Evolutionary conservation across 1,284 basidiomycete genomes (phyloP).

Genomic region (Tetrapyrgos nigripes): DNA sequence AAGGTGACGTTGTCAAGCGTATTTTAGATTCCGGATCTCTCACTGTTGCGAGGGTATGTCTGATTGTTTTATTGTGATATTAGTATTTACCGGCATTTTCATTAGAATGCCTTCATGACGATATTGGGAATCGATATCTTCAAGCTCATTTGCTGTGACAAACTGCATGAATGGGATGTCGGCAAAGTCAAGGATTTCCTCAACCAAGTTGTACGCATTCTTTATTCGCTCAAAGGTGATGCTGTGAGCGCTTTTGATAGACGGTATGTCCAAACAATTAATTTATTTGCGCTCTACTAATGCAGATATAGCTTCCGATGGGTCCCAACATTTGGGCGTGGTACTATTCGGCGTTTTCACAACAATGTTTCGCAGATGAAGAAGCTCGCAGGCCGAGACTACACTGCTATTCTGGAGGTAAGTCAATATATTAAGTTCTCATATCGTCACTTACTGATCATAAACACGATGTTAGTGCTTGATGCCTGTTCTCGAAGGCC

Average conservation of each 20-base stretch:
- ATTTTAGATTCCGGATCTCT: slow-evolving; percentile 19
- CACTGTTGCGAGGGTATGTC: slow-evolving; percentile 21
- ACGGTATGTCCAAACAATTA: slow-evolving; percentile 21
- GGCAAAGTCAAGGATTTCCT: slow-evolving; percentile 1
- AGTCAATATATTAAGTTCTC: neutral
- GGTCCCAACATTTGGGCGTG: slow-evolving; percentile 22
- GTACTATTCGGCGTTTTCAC: slow-evolving; percentile 26
- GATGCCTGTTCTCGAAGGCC: slow-evolving; percentile 9
- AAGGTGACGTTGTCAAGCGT: slow-evolving; percentile 12
- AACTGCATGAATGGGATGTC: slow-evolving; percentile 3
- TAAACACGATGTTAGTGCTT: too few relatives aligned
- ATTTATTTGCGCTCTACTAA: neutral
- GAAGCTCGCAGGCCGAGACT: slow-evolving; percentile 29
- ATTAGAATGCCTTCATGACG: slow-evolving; percentile 30
- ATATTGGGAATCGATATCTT: neutral
- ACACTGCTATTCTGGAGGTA: slow-evolving; percentile 35
- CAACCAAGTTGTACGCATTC: slow-evolving; percentile 2
- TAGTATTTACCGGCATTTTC: neutral
- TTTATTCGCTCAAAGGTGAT: neutral
- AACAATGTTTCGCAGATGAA: slow-evolving; percentile 29
- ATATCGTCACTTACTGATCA: too few relatives aligned
- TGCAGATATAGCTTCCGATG: slow-evolving; percentile 2
- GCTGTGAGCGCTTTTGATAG: slow-evolving; percentile 16
- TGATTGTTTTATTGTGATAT: neutral
- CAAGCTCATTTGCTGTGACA: neutral